These are phyloP conservation scores for Protomyces inouyei DNA, from an alignment of 1,139 yeast species.

Conservation along the genomic window DNA sequence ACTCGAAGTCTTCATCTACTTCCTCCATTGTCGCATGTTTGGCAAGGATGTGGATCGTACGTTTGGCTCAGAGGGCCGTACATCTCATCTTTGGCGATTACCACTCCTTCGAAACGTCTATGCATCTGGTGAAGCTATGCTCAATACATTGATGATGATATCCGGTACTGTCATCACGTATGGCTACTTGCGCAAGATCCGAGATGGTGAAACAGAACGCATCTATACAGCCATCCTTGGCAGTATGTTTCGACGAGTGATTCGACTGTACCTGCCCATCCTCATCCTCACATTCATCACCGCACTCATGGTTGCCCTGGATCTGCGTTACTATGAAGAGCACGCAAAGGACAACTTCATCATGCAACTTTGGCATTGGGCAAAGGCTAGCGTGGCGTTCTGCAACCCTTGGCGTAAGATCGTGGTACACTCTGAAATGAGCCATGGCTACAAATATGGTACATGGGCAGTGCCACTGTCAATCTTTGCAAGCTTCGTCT, in stretches of 20 bases:
- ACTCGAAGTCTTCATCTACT: slow-evolving; percentile 9
- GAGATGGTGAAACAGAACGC: neutral
- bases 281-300: neutral
- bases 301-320: neutral
- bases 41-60: neutral
- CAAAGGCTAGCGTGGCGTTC: neutral
- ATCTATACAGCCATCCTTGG: neutral
- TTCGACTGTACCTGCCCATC: slow-evolving; percentile 3
- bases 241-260: slow-evolving; percentile 1
- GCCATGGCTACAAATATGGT: neutral
- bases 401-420: neutral
- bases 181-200: neutral
- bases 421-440: neutral
- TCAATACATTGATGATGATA: slow-evolving; percentile 1
- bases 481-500: neutral
- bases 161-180: slow-evolving; percentile 10
- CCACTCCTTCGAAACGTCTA: slow-evolving; percentile 1
- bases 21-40: slow-evolving; percentile 2
- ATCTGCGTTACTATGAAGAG: neutral
- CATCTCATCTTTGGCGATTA: neutral
- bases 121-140: slow-evolving; percentile 1
- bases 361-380: slow-evolving; percentile 2
- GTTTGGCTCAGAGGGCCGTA: neutral
- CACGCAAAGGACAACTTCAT: neutral
- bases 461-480: neutral